Evolutionary conservation across 2,329 filamentous ascomycete species (phyloP).

Genomic region (Talaromyces atroroseus): DNA sequence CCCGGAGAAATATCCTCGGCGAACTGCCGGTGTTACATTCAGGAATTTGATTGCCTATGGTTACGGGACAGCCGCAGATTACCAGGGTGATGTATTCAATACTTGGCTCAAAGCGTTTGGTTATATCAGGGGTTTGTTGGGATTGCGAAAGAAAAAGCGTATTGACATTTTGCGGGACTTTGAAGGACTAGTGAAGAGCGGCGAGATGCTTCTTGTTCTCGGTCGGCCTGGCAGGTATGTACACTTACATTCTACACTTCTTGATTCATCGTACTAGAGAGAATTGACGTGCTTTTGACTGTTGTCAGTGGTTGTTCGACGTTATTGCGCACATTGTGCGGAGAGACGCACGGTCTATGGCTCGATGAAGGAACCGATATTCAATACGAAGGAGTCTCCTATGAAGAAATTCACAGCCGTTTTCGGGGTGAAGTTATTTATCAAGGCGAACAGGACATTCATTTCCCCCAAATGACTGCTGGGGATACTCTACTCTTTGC

Average conservation of each 20-base stretch:
- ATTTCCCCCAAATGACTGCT: slow-evolving; percentile 73
- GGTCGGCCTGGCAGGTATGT: slow-evolving; percentile 40
- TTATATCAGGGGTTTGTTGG: slow-evolving; percentile 27
- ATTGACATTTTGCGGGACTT: slow-evolving; percentile 63
- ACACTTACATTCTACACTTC: no score
- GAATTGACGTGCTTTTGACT: background rate
- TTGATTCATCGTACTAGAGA: background rate
- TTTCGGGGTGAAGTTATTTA: slow-evolving; percentile 14
- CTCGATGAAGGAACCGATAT: slow-evolving; percentile 64
- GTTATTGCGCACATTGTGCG: slow-evolving; percentile 73
- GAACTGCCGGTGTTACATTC: slow-evolving; percentile 39
- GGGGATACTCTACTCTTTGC: slow-evolving; percentile 76
- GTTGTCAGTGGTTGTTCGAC: slow-evolving; percentile 58
- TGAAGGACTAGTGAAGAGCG: slow-evolving; percentile 56
- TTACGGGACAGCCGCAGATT: slow-evolving; percentile 38
- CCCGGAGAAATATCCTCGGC: slow-evolving; percentile 28
- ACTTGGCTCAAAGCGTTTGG: slow-evolving; percentile 30
- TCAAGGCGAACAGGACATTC: slow-evolving; percentile 53
- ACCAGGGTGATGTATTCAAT: slow-evolving; percentile 41
- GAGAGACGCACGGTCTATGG: slow-evolving; percentile 72
- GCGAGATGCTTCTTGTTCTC: slow-evolving; percentile 55
- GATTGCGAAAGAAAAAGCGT: slow-evolving; percentile 34
- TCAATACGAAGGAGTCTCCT: slow-evolving; percentile 61
- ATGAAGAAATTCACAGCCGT: slow-evolving; percentile 37
- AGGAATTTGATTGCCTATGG: slow-evolving; percentile 42